A percentile compares a stretch with the other conserved stretches of the same genome.
These are phyloP conservation scores for Podospora didyma DNA, from an alignment of 495 filamentous ascomycete genomes.

Conservation along the genomic window DNA sequence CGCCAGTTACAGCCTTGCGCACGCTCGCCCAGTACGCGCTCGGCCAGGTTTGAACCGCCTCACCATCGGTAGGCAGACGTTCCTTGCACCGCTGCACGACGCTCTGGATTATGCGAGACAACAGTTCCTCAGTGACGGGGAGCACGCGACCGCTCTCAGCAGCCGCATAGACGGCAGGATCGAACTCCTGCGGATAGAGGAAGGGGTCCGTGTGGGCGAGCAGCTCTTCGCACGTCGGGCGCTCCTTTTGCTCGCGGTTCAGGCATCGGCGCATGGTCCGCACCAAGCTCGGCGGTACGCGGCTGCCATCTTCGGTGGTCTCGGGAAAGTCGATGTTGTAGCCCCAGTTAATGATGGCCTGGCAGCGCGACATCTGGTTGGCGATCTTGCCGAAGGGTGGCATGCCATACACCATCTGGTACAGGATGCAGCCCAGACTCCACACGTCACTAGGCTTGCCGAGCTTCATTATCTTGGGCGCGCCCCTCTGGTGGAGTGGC, in stretches of 20 bases:
- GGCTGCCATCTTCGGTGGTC: constrained; percentile 65
- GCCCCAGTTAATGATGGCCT: constrained; percentile 85
- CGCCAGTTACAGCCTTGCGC: constrained; percentile 38
- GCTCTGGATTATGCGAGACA: constrained; percentile 69
- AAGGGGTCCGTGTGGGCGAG: constrained; percentile 71
- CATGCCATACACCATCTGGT: constrained; percentile 93
- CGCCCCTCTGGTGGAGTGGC: constrained; percentile 36
- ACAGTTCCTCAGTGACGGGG: constrained; percentile 70
- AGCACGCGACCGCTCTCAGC: constrained; percentile 54
- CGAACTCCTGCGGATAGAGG: constrained; percentile 65
- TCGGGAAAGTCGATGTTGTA: constrained; percentile 79
- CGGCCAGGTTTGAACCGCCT: constrained; percentile 65
- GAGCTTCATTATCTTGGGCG: constrained; percentile 82
- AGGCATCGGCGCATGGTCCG: constrained; percentile 75
- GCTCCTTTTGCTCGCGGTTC: constrained; percentile 67
- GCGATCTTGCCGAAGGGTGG: constrained; percentile 90
- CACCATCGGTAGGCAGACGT: constrained; percentile 64
- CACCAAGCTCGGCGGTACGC: constrained; percentile 66
- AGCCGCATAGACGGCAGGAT: constrained; percentile 34
- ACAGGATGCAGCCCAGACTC: constrained; percentile 93
- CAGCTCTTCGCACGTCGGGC: constrained; percentile 76
- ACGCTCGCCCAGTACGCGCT: constrained; percentile 49
- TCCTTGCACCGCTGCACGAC: constrained; percentile 72
- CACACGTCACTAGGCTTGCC: constrained; percentile 95
- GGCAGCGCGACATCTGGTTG: constrained; percentile 67